phyloP scores from a whole-genome alignment of 371 early-diverging fungal genomes.

The Nematocida ironsii region DNA sequence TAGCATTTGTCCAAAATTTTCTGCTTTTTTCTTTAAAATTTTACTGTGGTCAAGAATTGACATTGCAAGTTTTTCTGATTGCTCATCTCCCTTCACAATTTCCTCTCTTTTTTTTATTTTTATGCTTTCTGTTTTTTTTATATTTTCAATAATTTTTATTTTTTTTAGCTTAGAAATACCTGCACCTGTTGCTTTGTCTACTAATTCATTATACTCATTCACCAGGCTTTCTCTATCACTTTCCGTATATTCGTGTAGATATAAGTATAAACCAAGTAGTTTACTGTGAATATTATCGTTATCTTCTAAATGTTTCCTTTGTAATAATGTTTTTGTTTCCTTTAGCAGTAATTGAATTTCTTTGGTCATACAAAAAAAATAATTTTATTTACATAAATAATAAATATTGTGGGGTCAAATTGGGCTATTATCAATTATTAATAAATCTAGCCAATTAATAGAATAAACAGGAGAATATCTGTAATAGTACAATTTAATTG shows the following conservation, averaged over 20 bases:
- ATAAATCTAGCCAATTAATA: too few species aligned
- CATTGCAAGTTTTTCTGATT: conserved; percentile 18
- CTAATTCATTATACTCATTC: conserved; percentile 39
- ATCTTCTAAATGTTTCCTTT: conserved; percentile 1
- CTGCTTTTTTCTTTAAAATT: conserved; percentile 44
- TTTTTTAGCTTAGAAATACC: conserved; percentile 44
- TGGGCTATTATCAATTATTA: too few species aligned
- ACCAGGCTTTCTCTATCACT: conserved; percentile 1
- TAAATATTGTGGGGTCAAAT: neutral
- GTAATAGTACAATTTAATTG: too few species aligned
- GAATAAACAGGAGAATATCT: too few species aligned
- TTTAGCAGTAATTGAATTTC: conserved; percentile 29
- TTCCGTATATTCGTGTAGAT: conserved; percentile 16
- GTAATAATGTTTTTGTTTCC: conserved; percentile 32
- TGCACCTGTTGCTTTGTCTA: conserved; percentile 9
- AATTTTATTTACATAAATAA: neutral
- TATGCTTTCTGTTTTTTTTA: neutral
- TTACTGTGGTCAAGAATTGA: conserved; percentile 50
- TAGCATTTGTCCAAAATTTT: conserved; percentile 52
- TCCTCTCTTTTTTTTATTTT: conserved; percentile 40
- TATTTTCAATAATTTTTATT: neutral
- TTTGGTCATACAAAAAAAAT: conserved; percentile 38
- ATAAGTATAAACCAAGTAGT: conserved; percentile 21
- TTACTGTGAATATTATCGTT: conserved; percentile 46
- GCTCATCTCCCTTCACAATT: neutral